A percentile compares a stretch with the other conserved stretches of the same genome.
phyloP scores from a whole-genome alignment of 2,329 filamentous ascomycete genomes.

The Fonsecaea monophora region DNA sequence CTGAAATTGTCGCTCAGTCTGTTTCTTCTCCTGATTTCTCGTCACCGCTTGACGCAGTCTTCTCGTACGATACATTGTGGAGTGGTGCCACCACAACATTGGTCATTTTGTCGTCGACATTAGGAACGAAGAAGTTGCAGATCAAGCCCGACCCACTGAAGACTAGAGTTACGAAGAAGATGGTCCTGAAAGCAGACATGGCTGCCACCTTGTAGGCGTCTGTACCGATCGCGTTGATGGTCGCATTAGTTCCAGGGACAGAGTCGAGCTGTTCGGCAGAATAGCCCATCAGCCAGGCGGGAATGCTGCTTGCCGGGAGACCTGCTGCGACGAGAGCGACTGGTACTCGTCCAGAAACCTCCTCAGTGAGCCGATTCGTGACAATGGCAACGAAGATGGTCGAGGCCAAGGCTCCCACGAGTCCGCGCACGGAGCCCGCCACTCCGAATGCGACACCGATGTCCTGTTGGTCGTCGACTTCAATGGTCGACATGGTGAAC shows the following conservation, averaged over 20 bases:
- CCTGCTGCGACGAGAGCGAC: conserved; percentile 48
- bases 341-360: conserved; percentile 6
- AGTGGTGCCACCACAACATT: neutral
- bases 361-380: conserved; percentile 23
- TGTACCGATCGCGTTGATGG: conserved; percentile 30
- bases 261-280: conserved; percentile 31
- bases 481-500: conserved; percentile 34
- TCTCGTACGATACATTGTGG: conserved; percentile 43
- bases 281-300: conserved; percentile 42
- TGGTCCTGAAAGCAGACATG: conserved; percentile 51
- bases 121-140: conserved; percentile 1
- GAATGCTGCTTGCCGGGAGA: conserved; percentile 46
- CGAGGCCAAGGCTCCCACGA: conserved; percentile 34
- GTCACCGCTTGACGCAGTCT: neutral
- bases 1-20: too few relatives aligned
- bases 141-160: conserved; percentile 28
- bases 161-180: conserved; percentile 44
- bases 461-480: conserved; percentile 37
- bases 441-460: conserved; percentile 40
- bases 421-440: conserved; percentile 34
- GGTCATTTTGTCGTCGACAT: conserved; percentile 18
- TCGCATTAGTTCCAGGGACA: conserved; percentile 43
- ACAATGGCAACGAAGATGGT: conserved; percentile 39
- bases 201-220: conserved; percentile 50
- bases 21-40: too few relatives aligned